Conservation (phyloP, 139 green algal genomes). For the Asterochloris sp. region DNA sequence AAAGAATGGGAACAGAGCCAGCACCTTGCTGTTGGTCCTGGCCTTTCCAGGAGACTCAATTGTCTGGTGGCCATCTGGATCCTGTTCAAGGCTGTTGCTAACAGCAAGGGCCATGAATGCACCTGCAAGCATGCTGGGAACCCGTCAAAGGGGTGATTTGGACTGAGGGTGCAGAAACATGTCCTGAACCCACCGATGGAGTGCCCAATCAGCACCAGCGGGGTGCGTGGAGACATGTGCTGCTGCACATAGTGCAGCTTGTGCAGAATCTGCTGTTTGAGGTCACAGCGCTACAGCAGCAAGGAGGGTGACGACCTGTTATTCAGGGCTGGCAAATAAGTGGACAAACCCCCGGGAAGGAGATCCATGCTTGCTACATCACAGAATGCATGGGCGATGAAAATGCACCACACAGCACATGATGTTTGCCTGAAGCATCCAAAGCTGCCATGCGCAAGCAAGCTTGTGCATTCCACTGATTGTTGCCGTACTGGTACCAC, state of each 20-base stretch:
- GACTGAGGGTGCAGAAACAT: not conserved
- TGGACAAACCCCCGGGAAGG: too few relatives aligned
- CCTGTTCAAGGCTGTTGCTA: not conserved
- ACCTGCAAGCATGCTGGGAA: not conserved
- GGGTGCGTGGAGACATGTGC: not conserved
- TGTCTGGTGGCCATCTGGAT: not conserved
- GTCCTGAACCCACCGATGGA: not conserved
- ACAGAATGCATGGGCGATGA: too few relatives aligned
- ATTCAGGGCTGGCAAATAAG: too few relatives aligned
- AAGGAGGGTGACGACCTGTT: too few relatives aligned
- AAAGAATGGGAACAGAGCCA: constrained; percentile 12
- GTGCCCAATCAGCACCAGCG: constrained; percentile 10
- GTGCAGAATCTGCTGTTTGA: constrained; percentile 5
- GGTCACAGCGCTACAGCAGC: not conserved
- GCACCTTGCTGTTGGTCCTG: not conserved
- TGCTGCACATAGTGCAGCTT: constrained; percentile 8
- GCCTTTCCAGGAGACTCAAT: not conserved
- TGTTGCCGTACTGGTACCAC: too few relatives aligned
- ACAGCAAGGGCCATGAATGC: constrained; percentile 13
- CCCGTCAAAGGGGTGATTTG: not conserved
- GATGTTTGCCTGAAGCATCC: constrained; percentile 4
- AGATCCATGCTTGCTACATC: too few relatives aligned
- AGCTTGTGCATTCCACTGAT: too few relatives aligned
- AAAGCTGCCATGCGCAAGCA: too few relatives aligned
- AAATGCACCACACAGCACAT: too few relatives aligned